phyloP scores from a whole-genome alignment of 176 grass and related monocot species.

The Carex pumila region DNA sequence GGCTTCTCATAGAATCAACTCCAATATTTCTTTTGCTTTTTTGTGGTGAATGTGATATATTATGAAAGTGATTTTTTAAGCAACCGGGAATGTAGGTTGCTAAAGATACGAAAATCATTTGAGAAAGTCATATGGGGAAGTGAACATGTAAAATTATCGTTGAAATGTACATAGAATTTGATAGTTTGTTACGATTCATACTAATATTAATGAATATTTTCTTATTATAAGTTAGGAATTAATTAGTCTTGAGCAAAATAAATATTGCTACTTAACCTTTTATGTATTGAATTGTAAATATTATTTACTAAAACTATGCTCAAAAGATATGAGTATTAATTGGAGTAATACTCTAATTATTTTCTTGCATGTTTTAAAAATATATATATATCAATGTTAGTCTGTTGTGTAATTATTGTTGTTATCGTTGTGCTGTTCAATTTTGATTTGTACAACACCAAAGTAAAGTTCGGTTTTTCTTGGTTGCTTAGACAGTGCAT shows the following conservation, averaged over 20 bases:
- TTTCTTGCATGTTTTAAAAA: background rate
- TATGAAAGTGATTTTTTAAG: background rate
- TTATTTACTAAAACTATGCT: background rate
- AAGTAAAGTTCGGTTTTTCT: no score
- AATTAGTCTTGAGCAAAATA: background rate
- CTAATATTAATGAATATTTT: background rate
- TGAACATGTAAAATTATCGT: background rate
- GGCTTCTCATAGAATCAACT: background rate
- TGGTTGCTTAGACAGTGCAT: no score
- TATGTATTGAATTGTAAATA: background rate
- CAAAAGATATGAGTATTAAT: background rate
- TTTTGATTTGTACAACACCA: background rate
- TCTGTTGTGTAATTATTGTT: background rate
- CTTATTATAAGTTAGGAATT: background rate
- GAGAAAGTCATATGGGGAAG: background rate
- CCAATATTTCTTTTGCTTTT: slow-evolving; percentile 5
- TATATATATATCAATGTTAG: background rate
- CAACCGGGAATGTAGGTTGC: background rate
- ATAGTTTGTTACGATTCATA: background rate
- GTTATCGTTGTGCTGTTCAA: background rate
- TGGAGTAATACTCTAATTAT: background rate
- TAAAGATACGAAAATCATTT: background rate
- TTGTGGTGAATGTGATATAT: background rate
- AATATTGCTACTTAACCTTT: background rate
- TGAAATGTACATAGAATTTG: background rate